Base-by-base conservation (phyloP, 2,329 filamentous ascomycete genomes). In the Mariannaea sp. region DNA sequence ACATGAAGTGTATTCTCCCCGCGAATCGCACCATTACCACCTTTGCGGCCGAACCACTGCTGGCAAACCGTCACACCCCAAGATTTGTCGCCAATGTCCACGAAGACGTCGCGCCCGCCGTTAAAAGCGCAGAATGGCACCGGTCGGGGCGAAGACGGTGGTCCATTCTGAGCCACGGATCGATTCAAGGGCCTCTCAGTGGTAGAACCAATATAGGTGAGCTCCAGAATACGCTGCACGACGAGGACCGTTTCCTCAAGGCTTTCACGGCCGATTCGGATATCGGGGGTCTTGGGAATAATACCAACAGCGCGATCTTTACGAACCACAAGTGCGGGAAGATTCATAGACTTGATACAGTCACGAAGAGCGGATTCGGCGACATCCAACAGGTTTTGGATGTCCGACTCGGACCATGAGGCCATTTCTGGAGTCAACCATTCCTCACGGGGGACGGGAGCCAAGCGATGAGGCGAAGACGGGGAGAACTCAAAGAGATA, bases 111-210 rank as follows among this genome's bases (percentile, higher is more conserved):
- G 57, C 94, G 93, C 9, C 94, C 94, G 48, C 93, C 94, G 71
- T 99, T 99, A 78, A 99, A 99, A 17, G 94, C 94, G 70, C 94
- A 99, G 69, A 97, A 99, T 0, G 94, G 94, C 26, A 99, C 76
- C 19, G 69, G 62, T 6, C 67, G 65, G 30, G 47, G 20, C 64
- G 64, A 61, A 63, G 61, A 8, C 39, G 42, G 13, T 35, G 59
- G 7, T 14, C 38, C 59, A 8, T 53, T 49, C 4, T 56, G 50
- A 4, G 56, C 58, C 2, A 58, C 40, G 7, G 62, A 53, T 33
- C 61, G 61, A 33, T 62, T 67, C 6, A 62, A 61, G 1, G 67
- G 65, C 17, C 66, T 70, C 13, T 69, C 61, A 16, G 59, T 53
- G 4, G 65, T 62, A 13, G 65, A 65, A 9, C 72, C 71, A 65